Conservation (phyloP, 176 grass and related monocot genomes). For the Lolium rigidum region DNA sequence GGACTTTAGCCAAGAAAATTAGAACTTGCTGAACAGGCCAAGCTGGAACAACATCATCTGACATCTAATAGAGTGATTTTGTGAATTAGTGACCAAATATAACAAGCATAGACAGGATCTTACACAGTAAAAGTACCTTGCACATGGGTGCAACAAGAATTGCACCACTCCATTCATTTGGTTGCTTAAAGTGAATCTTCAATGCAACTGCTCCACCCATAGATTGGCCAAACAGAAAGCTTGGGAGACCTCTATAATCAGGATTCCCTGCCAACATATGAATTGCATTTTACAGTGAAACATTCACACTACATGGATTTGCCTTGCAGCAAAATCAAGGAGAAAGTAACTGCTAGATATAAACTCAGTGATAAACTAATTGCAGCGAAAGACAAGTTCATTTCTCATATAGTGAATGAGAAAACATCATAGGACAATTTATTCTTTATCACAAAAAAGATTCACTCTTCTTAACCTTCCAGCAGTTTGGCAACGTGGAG, state of each 20-base stretch:
- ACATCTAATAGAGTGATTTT: slow-evolving; percentile 57
- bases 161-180: slow-evolving; percentile 83
- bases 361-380: slow-evolving; percentile 6
- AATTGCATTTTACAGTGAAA: slow-evolving; percentile 17
- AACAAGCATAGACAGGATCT: slow-evolving; percentile 19
- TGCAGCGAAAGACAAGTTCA: slow-evolving; percentile 5
- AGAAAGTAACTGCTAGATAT: neutral
- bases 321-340: neutral
- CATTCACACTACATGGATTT: neutral
- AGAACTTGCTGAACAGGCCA: slow-evolving; percentile 89
- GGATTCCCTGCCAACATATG: slow-evolving; percentile 62
- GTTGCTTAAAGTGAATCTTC: slow-evolving; percentile 93
- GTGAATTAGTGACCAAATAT: neutral
- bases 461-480: neutral
- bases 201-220: slow-evolving; percentile 93
- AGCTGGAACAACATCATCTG: slow-evolving; percentile 81
- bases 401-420: neutral
- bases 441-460: neutral
- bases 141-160: slow-evolving; percentile 97
- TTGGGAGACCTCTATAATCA: slow-evolving; percentile 68
- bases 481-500: slow-evolving; percentile 13
- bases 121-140: slow-evolving; percentile 59
- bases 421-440: neutral
- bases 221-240: slow-evolving; percentile 97
- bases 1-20: slow-evolving; percentile 76